phyloP scores from a whole-genome alignment of 108 stramenopile species.

The Nitzschia putrida region DNA sequence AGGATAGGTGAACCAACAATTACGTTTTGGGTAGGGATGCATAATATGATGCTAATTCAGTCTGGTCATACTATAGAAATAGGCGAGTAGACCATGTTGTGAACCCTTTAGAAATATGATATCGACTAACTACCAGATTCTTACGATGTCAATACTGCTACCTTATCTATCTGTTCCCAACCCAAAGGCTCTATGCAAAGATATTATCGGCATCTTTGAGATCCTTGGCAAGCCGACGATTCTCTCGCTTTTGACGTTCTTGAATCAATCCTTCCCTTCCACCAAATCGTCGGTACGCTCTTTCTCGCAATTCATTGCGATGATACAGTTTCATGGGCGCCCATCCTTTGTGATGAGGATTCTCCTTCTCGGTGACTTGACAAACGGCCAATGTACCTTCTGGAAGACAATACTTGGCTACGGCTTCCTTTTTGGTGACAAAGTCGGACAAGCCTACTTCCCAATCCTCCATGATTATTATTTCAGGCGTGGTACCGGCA shows the following conservation, averaged over 20 bases:
- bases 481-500: conserved; percentile 9
- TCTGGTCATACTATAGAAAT: too few species aligned
- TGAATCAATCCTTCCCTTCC: conserved; percentile 63
- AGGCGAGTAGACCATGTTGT: too few species aligned
- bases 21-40: background rate
- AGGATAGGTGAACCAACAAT: background rate
- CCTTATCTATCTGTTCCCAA: too few species aligned
- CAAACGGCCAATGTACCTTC: conserved; percentile 81
- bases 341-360: conserved; percentile 69
- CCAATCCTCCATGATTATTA: conserved; percentile 69
- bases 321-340: conserved; percentile 75
- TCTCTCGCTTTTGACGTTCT: conserved; percentile 60
- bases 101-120: too few species aligned
- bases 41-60: too few species aligned
- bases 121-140: too few species aligned
- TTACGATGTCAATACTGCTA: too few species aligned
- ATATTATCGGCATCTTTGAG: conserved; percentile 62
- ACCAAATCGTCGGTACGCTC: conserved; percentile 70
- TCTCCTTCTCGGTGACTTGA: conserved; percentile 56
- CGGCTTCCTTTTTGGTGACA: conserved; percentile 75
- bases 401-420: conserved; percentile 71
- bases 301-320: conserved; percentile 64
- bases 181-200: conserved; percentile 45
- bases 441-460: conserved; percentile 65
- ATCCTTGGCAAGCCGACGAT: conserved; percentile 66